Conservation (phyloP, 345 rosid genomes). For the Eucalyptus cladocalyx region DNA sequence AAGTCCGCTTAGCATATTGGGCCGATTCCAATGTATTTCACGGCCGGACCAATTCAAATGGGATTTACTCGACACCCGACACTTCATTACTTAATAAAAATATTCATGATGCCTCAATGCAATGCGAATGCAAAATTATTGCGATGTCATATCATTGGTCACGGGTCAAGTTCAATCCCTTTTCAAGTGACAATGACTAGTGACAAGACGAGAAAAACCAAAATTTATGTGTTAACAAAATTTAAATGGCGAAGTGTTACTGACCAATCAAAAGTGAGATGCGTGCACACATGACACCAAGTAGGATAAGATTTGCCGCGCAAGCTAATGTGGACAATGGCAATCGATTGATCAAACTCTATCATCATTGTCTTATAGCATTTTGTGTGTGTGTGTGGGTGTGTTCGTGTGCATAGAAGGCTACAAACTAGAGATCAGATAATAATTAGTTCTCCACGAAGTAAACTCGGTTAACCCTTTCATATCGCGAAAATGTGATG, state of each 20-base stretch:
- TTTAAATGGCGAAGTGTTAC: fast-evolving
- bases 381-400: neutral
- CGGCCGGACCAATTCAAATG: neutral
- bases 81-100: neutral
- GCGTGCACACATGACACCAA: fast-evolving
- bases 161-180: neutral
- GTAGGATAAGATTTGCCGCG: fast-evolving
- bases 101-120: neutral
- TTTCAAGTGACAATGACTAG: neutral
- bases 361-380: neutral
- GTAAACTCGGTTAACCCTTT: neutral
- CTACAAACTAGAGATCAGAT: neutral
- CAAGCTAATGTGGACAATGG: fast-evolving
- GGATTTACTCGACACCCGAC: neutral
- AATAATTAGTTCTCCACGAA: neutral
- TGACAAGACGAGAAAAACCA: neutral
- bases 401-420: neutral
- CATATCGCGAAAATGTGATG: neutral
- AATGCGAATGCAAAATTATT: neutral
- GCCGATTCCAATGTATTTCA: neutral
- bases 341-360: neutral
- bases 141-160: neutral
- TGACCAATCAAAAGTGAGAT: neutral
- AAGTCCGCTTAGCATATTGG: neutral
- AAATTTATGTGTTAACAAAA: neutral